A percentile compares a stretch with the other conserved stretches of the same genome.
Conservation (phyloP, 371 early-diverging fungal species). For the Rhizopus arrhizus region DNA sequence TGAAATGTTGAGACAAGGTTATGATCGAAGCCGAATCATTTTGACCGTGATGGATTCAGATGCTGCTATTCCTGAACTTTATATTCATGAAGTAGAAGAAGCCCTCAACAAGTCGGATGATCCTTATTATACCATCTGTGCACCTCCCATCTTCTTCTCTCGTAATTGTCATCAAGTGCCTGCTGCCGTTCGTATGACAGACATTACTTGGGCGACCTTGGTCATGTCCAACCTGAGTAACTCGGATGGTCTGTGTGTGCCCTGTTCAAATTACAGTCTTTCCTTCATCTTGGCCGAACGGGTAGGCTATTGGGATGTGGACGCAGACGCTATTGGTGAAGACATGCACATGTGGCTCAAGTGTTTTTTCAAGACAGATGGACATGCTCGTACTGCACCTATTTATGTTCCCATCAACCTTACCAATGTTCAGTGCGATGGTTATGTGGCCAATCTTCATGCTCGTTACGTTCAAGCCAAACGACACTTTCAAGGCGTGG, state of each 20-base stretch:
- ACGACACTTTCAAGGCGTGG: slow-evolving; percentile 68
- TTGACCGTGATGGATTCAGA: slow-evolving; percentile 62
- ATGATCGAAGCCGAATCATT: slow-evolving; percentile 57
- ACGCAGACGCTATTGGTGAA: slow-evolving; percentile 80
- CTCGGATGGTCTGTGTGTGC: slow-evolving; percentile 66
- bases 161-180: slow-evolving; percentile 76
- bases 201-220: slow-evolving; percentile 78
- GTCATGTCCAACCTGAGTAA: slow-evolving; percentile 79
- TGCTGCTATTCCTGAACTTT: slow-evolving; percentile 53
- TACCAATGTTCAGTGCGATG: slow-evolving; percentile 73
- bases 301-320: slow-evolving; percentile 80
- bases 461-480: slow-evolving; percentile 74
- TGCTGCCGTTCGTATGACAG: slow-evolving; percentile 73
- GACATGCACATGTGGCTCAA: slow-evolving; percentile 88
- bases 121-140: slow-evolving; percentile 59
- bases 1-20: slow-evolving; percentile 38
- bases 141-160: slow-evolving; percentile 78
- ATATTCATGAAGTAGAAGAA: slow-evolving; percentile 49
- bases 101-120: slow-evolving; percentile 42
- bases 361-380: slow-evolving; percentile 76
- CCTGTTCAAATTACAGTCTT: slow-evolving; percentile 78
- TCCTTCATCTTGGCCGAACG: slow-evolving; percentile 70
- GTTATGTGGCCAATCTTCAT: slow-evolving; percentile 58
- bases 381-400: slow-evolving; percentile 63
- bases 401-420: slow-evolving; percentile 77